These are phyloP conservation scores for Gymnopus androsaceus DNA, from an alignment of 1,284 basidiomycete species.

Conservation along the genomic window DNA sequence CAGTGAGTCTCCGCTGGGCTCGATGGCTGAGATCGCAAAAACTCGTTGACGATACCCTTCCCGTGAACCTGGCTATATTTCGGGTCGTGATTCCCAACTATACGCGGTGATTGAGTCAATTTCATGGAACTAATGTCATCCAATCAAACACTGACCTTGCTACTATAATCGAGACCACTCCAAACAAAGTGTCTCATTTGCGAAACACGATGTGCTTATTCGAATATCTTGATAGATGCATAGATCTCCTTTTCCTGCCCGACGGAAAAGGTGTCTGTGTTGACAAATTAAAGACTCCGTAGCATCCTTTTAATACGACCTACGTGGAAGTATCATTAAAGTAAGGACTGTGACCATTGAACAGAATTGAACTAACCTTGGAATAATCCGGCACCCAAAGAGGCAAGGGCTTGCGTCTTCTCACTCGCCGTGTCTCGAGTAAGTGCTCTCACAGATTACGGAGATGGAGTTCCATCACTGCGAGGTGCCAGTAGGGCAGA, in stretches of 20 bases:
- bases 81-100: background rate
- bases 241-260: slow-evolving; percentile 47
- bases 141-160: slow-evolving; percentile 34
- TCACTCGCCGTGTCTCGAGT: no score
- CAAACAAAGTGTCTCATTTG: slow-evolving; percentile 47
- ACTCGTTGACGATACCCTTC: background rate
- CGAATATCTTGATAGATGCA: slow-evolving; percentile 46
- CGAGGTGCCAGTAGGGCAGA: slow-evolving; percentile 40
- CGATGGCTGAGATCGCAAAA: background rate
- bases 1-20: background rate
- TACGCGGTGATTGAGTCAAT: no score
- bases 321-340: slow-evolving; percentile 14
- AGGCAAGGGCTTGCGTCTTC: slow-evolving; percentile 38
- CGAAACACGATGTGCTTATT: slow-evolving; percentile 44
- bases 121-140: background rate
- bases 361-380: slow-evolving; percentile 35
- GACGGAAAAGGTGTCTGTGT: slow-evolving; percentile 48
- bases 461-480: slow-evolving; percentile 41
- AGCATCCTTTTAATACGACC: slow-evolving; percentile 44
- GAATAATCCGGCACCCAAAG: slow-evolving; percentile 43
- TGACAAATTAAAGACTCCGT: no score
- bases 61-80: background rate
- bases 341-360: background rate
- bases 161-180: slow-evolving; percentile 47
- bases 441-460: slow-evolving; percentile 44